Base-by-base conservation (phyloP, 1,284 basidiomycete genomes). In the Quambalaria eucalypti region DNA sequence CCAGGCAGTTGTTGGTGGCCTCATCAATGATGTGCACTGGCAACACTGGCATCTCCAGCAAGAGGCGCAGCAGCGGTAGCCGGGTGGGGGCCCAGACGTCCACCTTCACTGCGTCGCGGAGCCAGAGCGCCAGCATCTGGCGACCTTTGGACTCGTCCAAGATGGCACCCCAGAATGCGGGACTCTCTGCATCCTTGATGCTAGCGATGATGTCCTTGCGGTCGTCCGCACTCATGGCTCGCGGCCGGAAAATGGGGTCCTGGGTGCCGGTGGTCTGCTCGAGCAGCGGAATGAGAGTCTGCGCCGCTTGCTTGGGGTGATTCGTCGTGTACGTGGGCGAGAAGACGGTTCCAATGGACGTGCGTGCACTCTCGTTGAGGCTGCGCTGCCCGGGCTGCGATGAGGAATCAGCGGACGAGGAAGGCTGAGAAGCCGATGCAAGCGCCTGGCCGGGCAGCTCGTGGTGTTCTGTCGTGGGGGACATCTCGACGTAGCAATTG, bases 191-290 rank as follows among this genome's bases (percentile, higher is more conserved):
- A 12, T 19, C 42, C 14, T 28, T 19, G 52, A 53, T 21, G 12
- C 48, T 14, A 28, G 47, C 33, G 25, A 40, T 19, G n/a, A 50
- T 19, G 46, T 30, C 39, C 47, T 54, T 42, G 46, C 47, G 46
- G 29, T 47, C 26, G 31, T 54, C 23, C n/a, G 14, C 16, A 21
- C 42, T 46, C 42, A 46, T 46, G 14, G 12, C 25, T 46, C 42
- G 42, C 19, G 42, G 14, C 12, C 25, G 42, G 19, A 23, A 46
- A n/a, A n/a, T n/a, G n/a, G n/a, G n/a, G 42, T 21, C 19, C 7
- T 21, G 21, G 36, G 16, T 39, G 36, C 36, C 5, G 16, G 36
- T n/a, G 36, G 21, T 10, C 16, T 39, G 16, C 36, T 39, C 36
- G 5, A 39, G 10, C 4, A 39, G 36, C 16, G 36, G 21, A 3